Evolutionary conservation across 2,329 filamentous ascomycete species (phyloP).

Genomic region (Coniosporium tulheliwenetii): DNA sequence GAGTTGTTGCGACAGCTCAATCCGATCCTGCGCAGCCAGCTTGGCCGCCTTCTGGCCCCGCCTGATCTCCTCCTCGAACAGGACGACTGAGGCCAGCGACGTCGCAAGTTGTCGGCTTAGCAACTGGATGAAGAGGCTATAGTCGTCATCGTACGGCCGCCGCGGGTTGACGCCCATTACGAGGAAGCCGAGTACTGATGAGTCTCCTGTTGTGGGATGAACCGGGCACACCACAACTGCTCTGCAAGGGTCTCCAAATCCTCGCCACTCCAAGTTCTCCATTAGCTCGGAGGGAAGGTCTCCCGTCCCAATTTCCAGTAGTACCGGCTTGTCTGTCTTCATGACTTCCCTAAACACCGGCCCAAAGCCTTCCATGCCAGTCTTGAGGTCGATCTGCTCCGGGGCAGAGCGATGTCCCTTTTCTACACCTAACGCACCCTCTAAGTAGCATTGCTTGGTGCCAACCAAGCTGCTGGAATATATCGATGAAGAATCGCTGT

Average conservation of each 20-base stretch:
- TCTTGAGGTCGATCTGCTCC: constrained; percentile 49
- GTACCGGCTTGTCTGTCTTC: constrained; percentile 47
- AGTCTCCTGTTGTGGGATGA: constrained; percentile 59
- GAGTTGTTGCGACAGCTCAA: constrained; percentile 62
- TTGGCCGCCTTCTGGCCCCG: constrained; percentile 58
- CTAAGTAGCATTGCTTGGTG: constrained; percentile 50
- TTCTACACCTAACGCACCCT: constrained; percentile 56
- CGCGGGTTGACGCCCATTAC: constrained; percentile 66
- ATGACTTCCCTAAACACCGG: constrained; percentile 65
- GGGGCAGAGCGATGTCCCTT: constrained; percentile 45
- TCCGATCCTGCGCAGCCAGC: constrained; percentile 59
- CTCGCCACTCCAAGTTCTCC: constrained; percentile 51
- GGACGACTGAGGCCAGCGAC: constrained; percentile 63
- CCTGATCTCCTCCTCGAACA: constrained; percentile 72
- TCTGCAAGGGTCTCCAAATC: constrained; percentile 54
- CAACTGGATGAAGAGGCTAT: constrained; percentile 61
- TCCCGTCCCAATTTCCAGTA: constrained; percentile 50
- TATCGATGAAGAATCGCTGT: constrained; percentile 57
- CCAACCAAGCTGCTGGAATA: constrained; percentile 50
- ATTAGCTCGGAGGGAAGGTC: constrained; percentile 51
- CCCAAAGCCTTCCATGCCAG: constrained; percentile 57
- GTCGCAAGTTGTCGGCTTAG: constrained; percentile 63
- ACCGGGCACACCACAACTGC: constrained; percentile 66
- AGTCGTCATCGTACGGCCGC: constrained; percentile 66
- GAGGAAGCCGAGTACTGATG: constrained; percentile 55